Percentiles rank a stretch among this genome's conserved stretches.
Evolutionary conservation across 495 filamentous ascomycete species (phyloP).

Genomic region (Penicillium verhagenii): DNA sequence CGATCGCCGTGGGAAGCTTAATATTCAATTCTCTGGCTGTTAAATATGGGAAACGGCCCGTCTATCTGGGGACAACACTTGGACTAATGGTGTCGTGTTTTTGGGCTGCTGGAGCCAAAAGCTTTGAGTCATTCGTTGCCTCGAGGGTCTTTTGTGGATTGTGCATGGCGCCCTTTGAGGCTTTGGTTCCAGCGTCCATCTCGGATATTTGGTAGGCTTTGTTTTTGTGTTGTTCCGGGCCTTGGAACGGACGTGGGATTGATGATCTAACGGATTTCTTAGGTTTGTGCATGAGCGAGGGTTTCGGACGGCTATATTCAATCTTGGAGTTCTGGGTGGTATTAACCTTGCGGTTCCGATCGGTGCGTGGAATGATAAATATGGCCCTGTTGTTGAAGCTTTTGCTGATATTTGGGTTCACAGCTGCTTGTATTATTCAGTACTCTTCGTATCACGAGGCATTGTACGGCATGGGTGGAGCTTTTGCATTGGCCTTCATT

Average conservation of each 20-base stretch:
- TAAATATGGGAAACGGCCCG: constrained; percentile 61
- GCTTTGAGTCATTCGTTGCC: constrained; percentile 57
- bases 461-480: constrained; percentile 41
- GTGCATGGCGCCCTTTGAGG: constrained; percentile 33
- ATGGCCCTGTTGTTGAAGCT: not conserved
- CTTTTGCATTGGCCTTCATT: constrained; percentile 34
- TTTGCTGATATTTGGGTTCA: not conserved
- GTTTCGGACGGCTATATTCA: constrained; percentile 63
- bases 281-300: constrained; percentile 64
- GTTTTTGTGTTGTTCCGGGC: too few relatives aligned
- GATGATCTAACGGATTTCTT: not conserved
- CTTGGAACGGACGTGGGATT: too few relatives aligned
- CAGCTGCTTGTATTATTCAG: constrained; percentile 36
- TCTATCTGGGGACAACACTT: constrained; percentile 57
- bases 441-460: constrained; percentile 32
- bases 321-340: constrained; percentile 55
- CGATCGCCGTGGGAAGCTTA: constrained; percentile 55
- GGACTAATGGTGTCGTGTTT: constrained; percentile 59
- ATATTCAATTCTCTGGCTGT: constrained; percentile 63
- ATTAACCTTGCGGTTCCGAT: constrained; percentile 44
- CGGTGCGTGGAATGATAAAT: constrained; percentile 26
- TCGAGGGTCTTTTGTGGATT: constrained; percentile 37
- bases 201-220: constrained; percentile 24
- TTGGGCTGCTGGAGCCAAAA: constrained; percentile 58
- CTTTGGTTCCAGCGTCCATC: constrained; percentile 31